Evolutionary conservation across 345 rosid species (phyloP), one percentile per base, ranked within the genome.

Genomic region (Schrenkiella parvula): DNA sequence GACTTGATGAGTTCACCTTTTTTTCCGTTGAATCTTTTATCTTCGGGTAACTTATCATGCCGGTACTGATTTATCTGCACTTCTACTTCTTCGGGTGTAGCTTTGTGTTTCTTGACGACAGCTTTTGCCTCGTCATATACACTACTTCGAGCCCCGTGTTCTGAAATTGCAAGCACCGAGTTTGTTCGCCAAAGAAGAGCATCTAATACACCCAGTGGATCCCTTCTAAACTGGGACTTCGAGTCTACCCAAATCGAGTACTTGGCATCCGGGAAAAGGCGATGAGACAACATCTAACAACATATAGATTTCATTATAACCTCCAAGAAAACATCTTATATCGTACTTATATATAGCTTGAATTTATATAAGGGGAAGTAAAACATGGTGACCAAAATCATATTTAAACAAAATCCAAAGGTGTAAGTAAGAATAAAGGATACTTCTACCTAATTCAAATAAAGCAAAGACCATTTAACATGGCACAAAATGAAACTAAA

Each of bases 231-330:
- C 79, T 93, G 97, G 67, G 97, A 91, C 79, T 93, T 93, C 5
- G 98, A 93, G 73, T 93, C 98, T 34, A 93, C 98, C 98, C 98
- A 93, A 51, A 91, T 82, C 17, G 97, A 91, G 74, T 86, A 91
- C 82, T 83, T 86, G 6, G 93, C 84, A 5, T 71, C 64, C 34
- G 97, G 89, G 84, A 93, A 91, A 58, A 93, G 96, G 6, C 96
- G 96, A 80, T 93, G 98, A 0, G 85, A 83, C 86, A 93, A 74
- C 98, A 93, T 93, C 98, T 93, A 81, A 74, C 8, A 58, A 64
- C 34, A 78, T 10, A 63, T 44, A 39, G 14, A 71, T 42, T 44
- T 39, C 47, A 23, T 70, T 34, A 58, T 18, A 52, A 59, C 39
- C 35, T 39, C 34, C 53, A 51, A 48, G 23, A 50, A 72, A 28